A percentile compares a stretch with the other conserved stretches of the same genome.
Conservation (phyloP, 176 grass and related monocot genomes). For the Eremochloa ophiuroides region DNA sequence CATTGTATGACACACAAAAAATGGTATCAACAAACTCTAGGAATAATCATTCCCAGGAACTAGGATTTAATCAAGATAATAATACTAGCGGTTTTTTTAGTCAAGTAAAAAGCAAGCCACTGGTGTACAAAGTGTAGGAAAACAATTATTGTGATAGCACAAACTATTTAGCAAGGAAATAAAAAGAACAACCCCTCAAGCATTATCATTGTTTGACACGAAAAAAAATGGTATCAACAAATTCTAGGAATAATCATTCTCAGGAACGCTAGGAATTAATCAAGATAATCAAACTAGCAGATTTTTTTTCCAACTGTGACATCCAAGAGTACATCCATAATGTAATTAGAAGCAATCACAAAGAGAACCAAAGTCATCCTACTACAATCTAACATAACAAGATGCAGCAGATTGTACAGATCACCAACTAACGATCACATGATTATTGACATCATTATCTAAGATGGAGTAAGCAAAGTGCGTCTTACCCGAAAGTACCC, state of each 20-base stretch:
- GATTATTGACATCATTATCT: background rate
- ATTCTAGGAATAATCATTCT: background rate
- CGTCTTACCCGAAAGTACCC: slow-evolving; percentile 94
- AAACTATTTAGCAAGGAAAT: background rate
- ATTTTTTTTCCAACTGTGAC: background rate
- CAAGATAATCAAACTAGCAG: background rate
- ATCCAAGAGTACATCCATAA: background rate
- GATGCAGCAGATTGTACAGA: background rate
- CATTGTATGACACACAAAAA: slow-evolving; percentile 3
- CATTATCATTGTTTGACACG: background rate
- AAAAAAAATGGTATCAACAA: background rate
- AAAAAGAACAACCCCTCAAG: background rate
- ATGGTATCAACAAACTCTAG: background rate
- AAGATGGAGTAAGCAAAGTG: slow-evolving; percentile 11
- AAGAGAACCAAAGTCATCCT: background rate
- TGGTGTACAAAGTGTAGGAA: background rate
- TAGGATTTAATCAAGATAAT: background rate
- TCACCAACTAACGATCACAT: background rate
- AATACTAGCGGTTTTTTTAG: background rate
- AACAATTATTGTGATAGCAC: slow-evolving; percentile 14
- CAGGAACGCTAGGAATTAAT: background rate
- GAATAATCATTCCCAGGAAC: background rate
- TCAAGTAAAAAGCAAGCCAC: slow-evolving; percentile 21
- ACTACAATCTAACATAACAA: background rate
- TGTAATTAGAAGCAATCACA: background rate